A percentile compares a stretch with the other conserved stretches of the same genome.
phyloP scores from a whole-genome alignment of 495 filamentous ascomycete genomes.

The Pyronema omphalodes region DNA sequence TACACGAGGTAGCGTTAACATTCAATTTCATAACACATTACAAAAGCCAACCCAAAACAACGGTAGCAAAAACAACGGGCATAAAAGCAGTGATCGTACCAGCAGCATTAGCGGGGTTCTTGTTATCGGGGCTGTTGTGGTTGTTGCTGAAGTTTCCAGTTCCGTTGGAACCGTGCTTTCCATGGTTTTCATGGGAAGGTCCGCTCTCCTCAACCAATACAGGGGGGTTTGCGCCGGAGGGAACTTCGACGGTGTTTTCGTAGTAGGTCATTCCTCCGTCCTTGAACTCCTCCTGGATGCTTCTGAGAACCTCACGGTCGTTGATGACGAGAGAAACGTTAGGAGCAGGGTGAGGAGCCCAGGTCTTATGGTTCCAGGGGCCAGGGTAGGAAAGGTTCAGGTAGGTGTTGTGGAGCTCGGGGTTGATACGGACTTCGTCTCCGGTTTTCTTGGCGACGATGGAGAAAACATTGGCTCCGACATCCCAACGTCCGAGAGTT shows the following conservation, averaged over 20 bases:
- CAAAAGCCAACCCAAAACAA: too few species aligned
- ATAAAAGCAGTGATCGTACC: too few species aligned
- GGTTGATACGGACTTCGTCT: slow-evolving; percentile 8
- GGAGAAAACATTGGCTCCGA: slow-evolving; percentile 38
- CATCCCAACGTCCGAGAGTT: slow-evolving; percentile 43
- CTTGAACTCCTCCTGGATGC: slow-evolving; percentile 27
- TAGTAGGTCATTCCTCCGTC: slow-evolving; percentile 26
- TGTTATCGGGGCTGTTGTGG: too few species aligned
- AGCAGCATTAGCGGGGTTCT: too few species aligned
- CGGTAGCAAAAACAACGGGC: too few species aligned
- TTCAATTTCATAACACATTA: too few species aligned
- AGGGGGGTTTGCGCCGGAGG: slow-evolving; percentile 1
- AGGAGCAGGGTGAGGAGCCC: slow-evolving; percentile 25
- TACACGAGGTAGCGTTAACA: too few species aligned
- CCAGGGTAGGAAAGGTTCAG: slow-evolving; percentile 35
- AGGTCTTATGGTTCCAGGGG: slow-evolving; percentile 26
- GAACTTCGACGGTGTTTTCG: slow-evolving; percentile 26
- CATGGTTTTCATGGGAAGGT: too few species aligned
- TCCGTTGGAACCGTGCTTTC: too few species aligned
- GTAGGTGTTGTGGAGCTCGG: slow-evolving; percentile 23
- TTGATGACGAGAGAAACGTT: slow-evolving; percentile 23
- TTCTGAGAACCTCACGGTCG: slow-evolving; percentile 27
- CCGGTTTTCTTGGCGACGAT: slow-evolving; percentile 37
- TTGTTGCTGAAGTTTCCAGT: too few species aligned
- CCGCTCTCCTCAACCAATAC: not conserved